Evolutionary conservation across 495 filamentous ascomycete genomes (phyloP), one percentile per base, ranked within the genome.

Genomic region (Paragyromitra xinjiangensis): DNA sequence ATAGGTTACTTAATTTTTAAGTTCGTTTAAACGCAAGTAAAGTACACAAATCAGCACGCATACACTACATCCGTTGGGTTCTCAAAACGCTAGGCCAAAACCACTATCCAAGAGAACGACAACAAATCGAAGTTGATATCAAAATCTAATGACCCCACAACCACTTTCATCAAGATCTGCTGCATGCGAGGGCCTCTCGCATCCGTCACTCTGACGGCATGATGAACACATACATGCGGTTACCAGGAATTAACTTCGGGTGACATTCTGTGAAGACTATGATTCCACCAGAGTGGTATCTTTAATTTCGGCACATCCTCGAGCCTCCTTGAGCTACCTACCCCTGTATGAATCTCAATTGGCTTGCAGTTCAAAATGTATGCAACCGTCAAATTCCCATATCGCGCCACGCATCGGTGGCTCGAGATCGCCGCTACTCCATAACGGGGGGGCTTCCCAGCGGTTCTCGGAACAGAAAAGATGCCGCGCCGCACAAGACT

Each of bases 391-490:
- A 22, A 22, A 53, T 53, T 19, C 50, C 50, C 19, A 22, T 22
- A 53, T 19, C 50, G 19, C 19, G 7, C 50, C 19, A 34, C 29
- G 29, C 29, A 34, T 2, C 50, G n/a, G 50, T n/a, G 16, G 50
- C 16, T 48, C 19, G n/a, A 65, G 63, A 58, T 45, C 14, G 12
- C 24, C 5, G 58, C 58, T n/a, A 53, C 22, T 53, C n/a, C 19
- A 53, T 48, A 48, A 3, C 11, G 44, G 12, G 44, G 12, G 42
- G 16, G 7, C 50, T 26, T 40, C n/a, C 39, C 40, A 51, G 22
- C 12, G 9, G 11, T 65, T 56, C 69, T 65, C 70, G 61, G 50
- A 44, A 56, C 24, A 22, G 51, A 65, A 53, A 65, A 73, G 61
- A 45, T 64, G 14, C 70, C 61, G 61, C 69, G 24, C 67, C 53